Base-by-base conservation (phyloP, 2,329 filamentous ascomycete genomes). In the Diatrype stigma region DNA sequence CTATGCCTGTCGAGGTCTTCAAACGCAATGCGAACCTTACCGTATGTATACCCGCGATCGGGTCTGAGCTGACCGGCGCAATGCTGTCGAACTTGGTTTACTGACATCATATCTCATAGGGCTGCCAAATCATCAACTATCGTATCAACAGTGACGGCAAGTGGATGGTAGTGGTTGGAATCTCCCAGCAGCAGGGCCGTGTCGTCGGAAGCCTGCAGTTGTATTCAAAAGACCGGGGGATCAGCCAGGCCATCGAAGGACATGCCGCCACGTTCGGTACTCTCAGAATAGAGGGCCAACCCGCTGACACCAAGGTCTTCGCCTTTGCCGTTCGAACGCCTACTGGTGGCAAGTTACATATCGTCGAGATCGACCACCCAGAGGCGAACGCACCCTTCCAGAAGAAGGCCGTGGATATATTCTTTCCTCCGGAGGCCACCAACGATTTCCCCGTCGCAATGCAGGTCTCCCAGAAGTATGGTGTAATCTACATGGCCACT, bases 51-150 rank as follows among this genome's bases (percentile, higher is more conserved):
- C n/a, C 19, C 11, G 28, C 35, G 40, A 47, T 21, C 17, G 32
- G 14, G 14, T 17, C 12, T 17, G 11, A 34, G 42, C 46, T 47
- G 26, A 23, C 10, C 21, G 4, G 22, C 21, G 46, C 34, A 38
- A 12, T 22, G 17, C 14, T 30, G 28, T 23, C 47, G 37, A 19
- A 42, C 42, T 7, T 17, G 38, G 32, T 28, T 37, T 47, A 19
- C 35, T 42, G 48, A 38, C 57, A 65, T 65, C 53, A 61, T 54
- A 37, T 58, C 52, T 37, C 6, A 12, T 63, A 95, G 90, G 88
- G 87, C 59, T 95, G 90, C 73, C 94, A 99, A 83, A 99, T 99
- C 72, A 99, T 99, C 82, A 99, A 97, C 77, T 99, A 99, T 76
- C 90, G 93, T 61, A 89, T 95, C 62, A 96, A 93, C 71, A 84